Percentiles rank a stretch among this genome's conserved stretches.
phyloP scores from a whole-genome alignment of 148 eudicot species.

The Pouteria glomerata region DNA sequence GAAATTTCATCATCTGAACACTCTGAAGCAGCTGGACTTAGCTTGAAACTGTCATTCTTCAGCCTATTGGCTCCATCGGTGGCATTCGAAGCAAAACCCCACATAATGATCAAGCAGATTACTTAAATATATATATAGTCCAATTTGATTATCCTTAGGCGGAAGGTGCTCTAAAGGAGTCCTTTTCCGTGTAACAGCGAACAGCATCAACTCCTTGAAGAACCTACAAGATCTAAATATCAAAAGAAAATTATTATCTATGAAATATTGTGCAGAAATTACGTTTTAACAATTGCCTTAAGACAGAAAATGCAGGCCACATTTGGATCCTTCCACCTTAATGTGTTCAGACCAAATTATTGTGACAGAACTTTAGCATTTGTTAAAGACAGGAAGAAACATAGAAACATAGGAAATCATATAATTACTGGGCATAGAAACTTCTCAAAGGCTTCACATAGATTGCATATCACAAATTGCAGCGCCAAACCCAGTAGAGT shows the following conservation, averaged over 20 bases:
- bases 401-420: neutral
- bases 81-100: constrained; percentile 45
- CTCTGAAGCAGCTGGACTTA: constrained; percentile 27
- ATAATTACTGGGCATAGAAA: neutral
- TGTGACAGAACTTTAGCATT: neutral
- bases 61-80: constrained; percentile 23
- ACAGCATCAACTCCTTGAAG: neutral
- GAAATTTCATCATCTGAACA: constrained; percentile 60
- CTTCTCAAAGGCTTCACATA: neutral
- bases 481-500: too few relatives aligned
- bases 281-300: too few relatives aligned
- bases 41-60: constrained; percentile 21
- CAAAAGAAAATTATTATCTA: neutral
- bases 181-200: neutral
- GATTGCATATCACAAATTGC: neutral
- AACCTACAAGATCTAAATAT: neutral
- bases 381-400: neutral
- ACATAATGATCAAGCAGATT: constrained; percentile 21
- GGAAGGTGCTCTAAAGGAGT: neutral
- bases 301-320: neutral
- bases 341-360: neutral
- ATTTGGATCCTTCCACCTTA: neutral
- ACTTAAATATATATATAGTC: neutral
- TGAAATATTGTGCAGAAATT: neutral
- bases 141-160: neutral